These are phyloP conservation scores for Coffea humblotiana DNA, from an alignment of 305 asterid genomes.

Conservation along the genomic window DNA sequence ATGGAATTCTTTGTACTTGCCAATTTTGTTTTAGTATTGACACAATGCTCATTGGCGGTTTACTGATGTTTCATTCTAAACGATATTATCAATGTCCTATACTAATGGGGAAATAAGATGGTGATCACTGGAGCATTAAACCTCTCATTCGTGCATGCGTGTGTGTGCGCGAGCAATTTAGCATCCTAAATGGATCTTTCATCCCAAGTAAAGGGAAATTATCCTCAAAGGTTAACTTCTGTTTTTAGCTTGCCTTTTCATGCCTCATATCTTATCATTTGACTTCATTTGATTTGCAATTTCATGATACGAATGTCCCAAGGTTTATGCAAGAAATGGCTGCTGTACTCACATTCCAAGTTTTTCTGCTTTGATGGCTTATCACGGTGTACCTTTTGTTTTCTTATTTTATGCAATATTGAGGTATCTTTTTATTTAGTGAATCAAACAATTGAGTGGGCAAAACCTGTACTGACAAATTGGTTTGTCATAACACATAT, in stretches of 20 bases:
- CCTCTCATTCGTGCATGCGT: background rate
- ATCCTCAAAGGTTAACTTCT: background rate
- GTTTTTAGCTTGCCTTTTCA: background rate
- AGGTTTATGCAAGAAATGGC: background rate
- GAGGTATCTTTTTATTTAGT: background rate
- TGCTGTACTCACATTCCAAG: background rate
- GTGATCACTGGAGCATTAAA: background rate
- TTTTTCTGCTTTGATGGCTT: background rate
- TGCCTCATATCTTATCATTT: background rate
- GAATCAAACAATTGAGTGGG: background rate
- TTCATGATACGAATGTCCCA: background rate
- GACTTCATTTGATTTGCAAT: background rate
- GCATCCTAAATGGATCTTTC: background rate
- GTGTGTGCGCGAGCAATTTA: too few relatives aligned
- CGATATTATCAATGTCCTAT: background rate
- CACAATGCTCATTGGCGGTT: background rate
- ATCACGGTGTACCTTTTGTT: background rate
- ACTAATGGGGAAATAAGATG: background rate
- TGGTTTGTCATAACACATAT: background rate
- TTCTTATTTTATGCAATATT: background rate
- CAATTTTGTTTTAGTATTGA: too few relatives aligned
- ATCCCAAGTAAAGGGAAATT: background rate
- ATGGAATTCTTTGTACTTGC: background rate
- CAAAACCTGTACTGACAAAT: background rate
- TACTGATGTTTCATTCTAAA: background rate